Evolutionary conservation across 306 rosid species (phyloP), one percentile per base, ranked within the genome.

Genomic region (Citrullus mucosospermus): DNA sequence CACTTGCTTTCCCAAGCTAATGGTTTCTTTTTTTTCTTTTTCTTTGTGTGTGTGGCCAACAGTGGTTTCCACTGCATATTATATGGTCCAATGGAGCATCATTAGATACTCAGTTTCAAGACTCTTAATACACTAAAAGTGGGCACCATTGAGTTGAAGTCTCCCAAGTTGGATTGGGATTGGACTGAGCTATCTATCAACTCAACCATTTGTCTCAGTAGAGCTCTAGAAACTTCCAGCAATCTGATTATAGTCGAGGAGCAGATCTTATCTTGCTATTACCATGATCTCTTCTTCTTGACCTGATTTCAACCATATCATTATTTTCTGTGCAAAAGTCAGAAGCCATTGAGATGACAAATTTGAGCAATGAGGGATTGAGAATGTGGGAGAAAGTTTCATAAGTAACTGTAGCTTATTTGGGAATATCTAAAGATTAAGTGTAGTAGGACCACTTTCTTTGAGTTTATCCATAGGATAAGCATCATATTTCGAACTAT

Each of bases 161-260:
- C 57, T 44, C 8, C 76, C 76, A 69, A 70, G 76, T 44, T 25
- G 58, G 39, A 5, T 46, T 7, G 18, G 57, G 56, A 70, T 12
- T 70, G 57, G 39, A 44, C 57, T 70, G 12, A 70, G 38, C 76
- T 44, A 70, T 70, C 56, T 22, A 73, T 51, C 84, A 82, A 58
- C 73, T 48, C 78, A 70, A 16, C 72, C 56, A 69, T 46, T 69
- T 44, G 44, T 16, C 77, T 30, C 43, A 73, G 43, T 30, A 36
- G 36, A n/a, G 61, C 54, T 54, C 63, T 69, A 53, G 14, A 70
- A 73, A 16, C 77, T 50, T 73, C 77, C 77, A 73, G 61, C 59
- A 28, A 30, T 32, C 61, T 73, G 28, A 73, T 73, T 73, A 48
- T 54, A 4, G 53, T 48, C 30, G 61, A 30, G 60, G 77, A 50